These are phyloP conservation scores for Monosporascus ibericus DNA, from an alignment of 2,329 filamentous ascomycete species.

Conservation along the genomic window DNA sequence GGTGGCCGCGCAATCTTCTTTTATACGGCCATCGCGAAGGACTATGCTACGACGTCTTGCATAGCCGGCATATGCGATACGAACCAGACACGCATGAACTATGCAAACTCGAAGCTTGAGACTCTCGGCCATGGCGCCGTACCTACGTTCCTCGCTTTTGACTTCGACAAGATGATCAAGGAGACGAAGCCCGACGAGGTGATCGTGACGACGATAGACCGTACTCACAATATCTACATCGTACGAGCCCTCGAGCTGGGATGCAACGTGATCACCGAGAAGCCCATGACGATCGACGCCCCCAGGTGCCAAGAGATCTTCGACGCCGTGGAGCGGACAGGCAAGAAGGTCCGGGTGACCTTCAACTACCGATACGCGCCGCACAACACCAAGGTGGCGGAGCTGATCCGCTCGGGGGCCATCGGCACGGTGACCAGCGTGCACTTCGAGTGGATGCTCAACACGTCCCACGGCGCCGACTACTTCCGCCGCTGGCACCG, in stretches of 20 bases:
- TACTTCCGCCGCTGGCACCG: slow-evolving; percentile 61
- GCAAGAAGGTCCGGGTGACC: slow-evolving; percentile 46
- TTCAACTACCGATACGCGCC: slow-evolving; percentile 62
- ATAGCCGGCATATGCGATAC: slow-evolving; percentile 55
- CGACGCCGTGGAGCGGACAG: slow-evolving; percentile 44
- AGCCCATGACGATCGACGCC: slow-evolving; percentile 59
- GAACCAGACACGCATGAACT: slow-evolving; percentile 53
- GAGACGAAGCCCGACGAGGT: slow-evolving; percentile 54
- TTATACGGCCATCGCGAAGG: slow-evolving; percentile 50
- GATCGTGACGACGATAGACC: slow-evolving; percentile 58
- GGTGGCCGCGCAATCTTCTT: slow-evolving; percentile 56
- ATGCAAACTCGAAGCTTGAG: slow-evolving; percentile 44
- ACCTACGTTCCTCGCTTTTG: slow-evolving; percentile 46
- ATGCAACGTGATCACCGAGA: slow-evolving; percentile 56
- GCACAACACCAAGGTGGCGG: slow-evolving; percentile 56
- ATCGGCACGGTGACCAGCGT: slow-evolving; percentile 52
- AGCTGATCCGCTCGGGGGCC: slow-evolving; percentile 45
- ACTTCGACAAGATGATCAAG: slow-evolving; percentile 53
- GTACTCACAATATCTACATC: slow-evolving; percentile 56
- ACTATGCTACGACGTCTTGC: slow-evolving; percentile 42
- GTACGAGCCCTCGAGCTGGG: slow-evolving; percentile 52
- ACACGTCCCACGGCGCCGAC: slow-evolving; percentile 56
- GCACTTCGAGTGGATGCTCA: slow-evolving; percentile 59
- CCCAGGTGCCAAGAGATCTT: slow-evolving; percentile 49
- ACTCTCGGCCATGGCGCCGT: slow-evolving; percentile 40